phyloP scores from a whole-genome alignment of 2,329 filamentous ascomycete species.

The Cordyceps cateniannulata region DNA sequence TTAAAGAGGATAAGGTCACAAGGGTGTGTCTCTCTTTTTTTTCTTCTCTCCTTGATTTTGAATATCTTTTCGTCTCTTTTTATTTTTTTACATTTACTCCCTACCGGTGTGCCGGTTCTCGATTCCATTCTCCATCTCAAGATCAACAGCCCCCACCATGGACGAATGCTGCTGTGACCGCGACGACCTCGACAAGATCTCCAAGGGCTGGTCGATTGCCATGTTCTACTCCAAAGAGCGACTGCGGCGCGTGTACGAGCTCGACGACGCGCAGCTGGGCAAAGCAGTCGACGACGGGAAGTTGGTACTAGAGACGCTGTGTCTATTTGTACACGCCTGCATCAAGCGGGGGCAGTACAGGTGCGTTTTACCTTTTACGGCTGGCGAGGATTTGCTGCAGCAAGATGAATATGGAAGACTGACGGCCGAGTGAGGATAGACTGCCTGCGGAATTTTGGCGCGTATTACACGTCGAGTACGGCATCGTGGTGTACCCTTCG shows the following conservation, averaged over 20 bases:
- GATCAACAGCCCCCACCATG: slow-evolving; percentile 14
- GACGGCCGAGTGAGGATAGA: slow-evolving; percentile 16
- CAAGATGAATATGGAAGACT: background rate
- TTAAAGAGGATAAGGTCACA: background rate
- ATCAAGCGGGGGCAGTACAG: slow-evolving; percentile 31
- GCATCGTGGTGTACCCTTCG: slow-evolving; percentile 35
- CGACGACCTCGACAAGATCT: slow-evolving; percentile 27
- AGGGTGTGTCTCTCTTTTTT: background rate
- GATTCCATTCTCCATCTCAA: background rate
- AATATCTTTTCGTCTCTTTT: background rate
- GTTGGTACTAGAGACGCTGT: slow-evolving; percentile 32
- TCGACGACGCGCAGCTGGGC: slow-evolving; percentile 28
- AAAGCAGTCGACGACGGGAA: slow-evolving; percentile 26
- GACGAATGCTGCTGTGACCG: slow-evolving; percentile 19
- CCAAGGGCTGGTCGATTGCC: slow-evolving; percentile 32
- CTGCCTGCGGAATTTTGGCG: slow-evolving; percentile 33
- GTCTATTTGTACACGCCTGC: slow-evolving; percentile 33
- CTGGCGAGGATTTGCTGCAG: background rate
- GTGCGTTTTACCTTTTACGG: slow-evolving; percentile 17
- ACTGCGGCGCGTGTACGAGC: slow-evolving; percentile 25
- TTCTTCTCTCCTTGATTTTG: background rate
- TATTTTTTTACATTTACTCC: no score
- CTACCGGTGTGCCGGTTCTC: background rate
- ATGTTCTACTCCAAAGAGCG: slow-evolving; percentile 30
- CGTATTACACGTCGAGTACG: slow-evolving; percentile 31